phyloP scores from a whole-genome alignment of 495 filamentous ascomycete genomes.

The Xylaria longipes region DNA sequence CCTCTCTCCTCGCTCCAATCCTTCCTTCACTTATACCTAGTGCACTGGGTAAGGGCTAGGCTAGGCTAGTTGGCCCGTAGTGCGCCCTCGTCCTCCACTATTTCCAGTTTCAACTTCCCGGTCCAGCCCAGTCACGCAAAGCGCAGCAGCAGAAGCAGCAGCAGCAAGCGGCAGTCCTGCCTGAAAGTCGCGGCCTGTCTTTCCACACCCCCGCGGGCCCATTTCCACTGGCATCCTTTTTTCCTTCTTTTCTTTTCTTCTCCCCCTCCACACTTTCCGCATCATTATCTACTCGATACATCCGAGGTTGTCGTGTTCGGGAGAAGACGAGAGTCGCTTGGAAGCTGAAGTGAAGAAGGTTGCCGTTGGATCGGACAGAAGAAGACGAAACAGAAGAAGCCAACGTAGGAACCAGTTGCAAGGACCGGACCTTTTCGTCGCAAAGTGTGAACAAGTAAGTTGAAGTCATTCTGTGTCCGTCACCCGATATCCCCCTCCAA shows the following conservation, averaged over 20 bases:
- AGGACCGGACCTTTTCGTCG: constrained; percentile 16
- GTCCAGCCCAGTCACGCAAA: constrained; percentile 22
- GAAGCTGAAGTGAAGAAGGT: constrained; percentile 31
- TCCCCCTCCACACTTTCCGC: constrained; percentile 27
- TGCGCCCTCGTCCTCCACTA: constrained; percentile 28
- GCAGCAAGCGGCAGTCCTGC: constrained; percentile 12
- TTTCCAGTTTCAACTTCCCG: constrained; percentile 29
- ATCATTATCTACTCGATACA: constrained; percentile 23
- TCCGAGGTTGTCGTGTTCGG: constrained; percentile 28
- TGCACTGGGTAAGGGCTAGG: constrained; percentile 29
- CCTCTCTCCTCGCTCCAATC: constrained; percentile 26
- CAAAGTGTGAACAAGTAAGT: constrained; percentile 24
- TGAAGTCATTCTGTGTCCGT: constrained; percentile 31
- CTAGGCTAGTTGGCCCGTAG: constrained; percentile 29
- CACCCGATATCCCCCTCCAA: constrained; percentile 25
- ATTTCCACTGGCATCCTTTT: constrained; percentile 22
- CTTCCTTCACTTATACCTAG: constrained; percentile 27
- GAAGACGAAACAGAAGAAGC: constrained; percentile 15
- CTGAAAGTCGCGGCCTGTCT: constrained; percentile 22
- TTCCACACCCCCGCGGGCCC: constrained; percentile 1
- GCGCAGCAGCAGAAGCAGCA: neutral
- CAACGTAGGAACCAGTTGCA: constrained; percentile 7
- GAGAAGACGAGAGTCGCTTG: constrained; percentile 32
- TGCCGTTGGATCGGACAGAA: constrained; percentile 29
- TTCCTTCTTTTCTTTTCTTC: constrained; percentile 23